A percentile compares a stretch with the other conserved stretches of the same genome.
Conservation (phyloP, 2,329 filamentous ascomycete species). For the Volutella citrinella region DNA sequence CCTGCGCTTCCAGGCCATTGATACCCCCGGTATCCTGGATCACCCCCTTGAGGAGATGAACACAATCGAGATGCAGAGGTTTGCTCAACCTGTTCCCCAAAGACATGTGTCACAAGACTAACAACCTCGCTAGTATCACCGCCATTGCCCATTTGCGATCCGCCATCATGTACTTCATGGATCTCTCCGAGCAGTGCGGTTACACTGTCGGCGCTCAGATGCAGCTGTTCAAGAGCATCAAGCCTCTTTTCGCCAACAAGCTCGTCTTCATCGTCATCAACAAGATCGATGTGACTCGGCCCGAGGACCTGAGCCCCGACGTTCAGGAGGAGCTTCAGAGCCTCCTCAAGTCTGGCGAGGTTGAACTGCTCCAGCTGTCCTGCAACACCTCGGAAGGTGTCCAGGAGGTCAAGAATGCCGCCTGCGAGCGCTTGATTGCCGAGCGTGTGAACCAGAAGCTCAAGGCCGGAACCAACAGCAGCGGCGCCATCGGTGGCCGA, state of each 20-base stretch:
- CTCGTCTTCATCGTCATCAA: conserved; percentile 95
- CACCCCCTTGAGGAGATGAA: conserved; percentile 99
- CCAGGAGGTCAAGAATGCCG: conserved; percentile 90
- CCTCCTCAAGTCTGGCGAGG: conserved; percentile 81
- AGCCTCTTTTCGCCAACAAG: conserved; percentile 96
- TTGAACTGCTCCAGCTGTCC: conserved; percentile 88
- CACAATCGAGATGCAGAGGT: conserved; percentile 93
- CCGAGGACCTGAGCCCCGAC: conserved; percentile 80
- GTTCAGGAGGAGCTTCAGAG: conserved; percentile 74
- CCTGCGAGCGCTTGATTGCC: conserved; percentile 88
- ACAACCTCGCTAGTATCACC: conserved; percentile 63
- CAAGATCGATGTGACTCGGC: conserved; percentile 91
- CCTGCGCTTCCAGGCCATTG: conserved; percentile 68
- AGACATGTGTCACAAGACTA: too few relatives aligned
- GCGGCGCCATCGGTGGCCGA: conserved; percentile 73
- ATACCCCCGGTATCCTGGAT: conserved; percentile 97
- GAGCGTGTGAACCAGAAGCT: conserved; percentile 94
- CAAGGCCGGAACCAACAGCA: conserved; percentile 80
- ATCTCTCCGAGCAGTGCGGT: conserved; percentile 93
- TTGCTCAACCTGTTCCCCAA: too few relatives aligned
- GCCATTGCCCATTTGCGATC: conserved; percentile 95
- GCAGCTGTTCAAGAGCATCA: conserved; percentile 92
- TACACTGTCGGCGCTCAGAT: conserved; percentile 93
- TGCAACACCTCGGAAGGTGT: conserved; percentile 95
- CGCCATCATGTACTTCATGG: conserved; percentile 97